A percentile compares a stretch with the other conserved stretches of the same genome.
Evolutionary conservation across 2,329 filamentous ascomycete species (phyloP).

Genomic region (Sporothrix globosa): DNA sequence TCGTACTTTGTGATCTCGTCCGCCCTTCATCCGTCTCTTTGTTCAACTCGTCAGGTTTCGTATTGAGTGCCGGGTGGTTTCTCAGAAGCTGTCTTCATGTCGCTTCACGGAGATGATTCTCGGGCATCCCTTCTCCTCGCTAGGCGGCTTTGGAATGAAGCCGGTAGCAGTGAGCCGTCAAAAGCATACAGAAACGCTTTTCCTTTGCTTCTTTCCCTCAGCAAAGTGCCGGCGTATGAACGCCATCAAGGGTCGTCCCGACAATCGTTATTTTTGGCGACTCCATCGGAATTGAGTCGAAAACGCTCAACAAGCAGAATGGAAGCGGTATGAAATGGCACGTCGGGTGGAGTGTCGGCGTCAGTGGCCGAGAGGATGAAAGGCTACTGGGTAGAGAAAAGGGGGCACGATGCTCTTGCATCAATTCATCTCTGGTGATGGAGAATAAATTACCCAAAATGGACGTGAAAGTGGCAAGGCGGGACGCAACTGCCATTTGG

Average conservation of each 20-base stretch:
- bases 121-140: neutral
- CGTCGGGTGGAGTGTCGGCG: neutral
- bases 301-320: conserved; percentile 4
- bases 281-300: conserved; percentile 1
- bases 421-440: neutral
- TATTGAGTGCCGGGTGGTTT: neutral
- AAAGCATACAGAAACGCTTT: neutral
- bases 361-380: neutral
- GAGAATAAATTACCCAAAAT: conserved; percentile 21
- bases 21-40: neutral
- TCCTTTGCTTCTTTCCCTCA: neutral
- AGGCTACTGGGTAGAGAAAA: neutral
- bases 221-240: conserved; percentile 7
- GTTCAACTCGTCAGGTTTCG: neutral
- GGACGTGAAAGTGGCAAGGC: conserved; percentile 18
- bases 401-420: neutral
- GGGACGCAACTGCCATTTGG: conserved; percentile 27
- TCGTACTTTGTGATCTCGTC: neutral
- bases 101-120: neutral
- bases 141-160: conserved; percentile 17
- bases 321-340: neutral
- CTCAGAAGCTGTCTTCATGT: neutral
- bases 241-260: conserved; percentile 7
- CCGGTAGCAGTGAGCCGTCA: conserved; percentile 2
- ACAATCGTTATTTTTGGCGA: conserved; percentile 18